phyloP scores from a whole-genome alignment of 768 basidiomycete species.

The Galerina marginata region DNA sequence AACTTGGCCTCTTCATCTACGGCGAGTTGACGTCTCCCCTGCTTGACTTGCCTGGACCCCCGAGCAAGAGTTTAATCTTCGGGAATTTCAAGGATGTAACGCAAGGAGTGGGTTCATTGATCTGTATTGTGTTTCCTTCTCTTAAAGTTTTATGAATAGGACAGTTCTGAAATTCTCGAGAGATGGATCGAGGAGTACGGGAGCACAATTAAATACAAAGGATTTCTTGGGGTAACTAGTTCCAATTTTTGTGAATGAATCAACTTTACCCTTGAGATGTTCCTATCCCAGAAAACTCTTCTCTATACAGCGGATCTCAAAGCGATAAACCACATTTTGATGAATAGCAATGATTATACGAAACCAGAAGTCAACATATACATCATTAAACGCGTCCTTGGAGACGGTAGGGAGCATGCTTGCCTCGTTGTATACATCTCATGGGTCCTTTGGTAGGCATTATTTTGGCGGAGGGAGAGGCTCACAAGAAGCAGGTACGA shows the following conservation, averaged over 20 bases:
- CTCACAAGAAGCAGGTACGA: constrained; percentile 47
- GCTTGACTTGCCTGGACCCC: constrained; percentile 51
- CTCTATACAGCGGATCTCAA: constrained; percentile 64
- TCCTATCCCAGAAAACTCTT: constrained; percentile 30
- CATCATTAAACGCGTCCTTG: constrained; percentile 46
- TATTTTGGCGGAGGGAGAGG: constrained; percentile 49
- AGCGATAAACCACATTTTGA: constrained; percentile 66
- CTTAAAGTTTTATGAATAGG: constrained; percentile 19
- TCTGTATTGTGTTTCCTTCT: too few species aligned
- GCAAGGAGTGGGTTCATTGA: constrained; percentile 1
- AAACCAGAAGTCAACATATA: constrained; percentile 51
- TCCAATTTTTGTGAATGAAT: not conserved
- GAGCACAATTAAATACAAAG: constrained; percentile 45
- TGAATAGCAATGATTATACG: constrained; percentile 54
- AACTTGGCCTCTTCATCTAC: constrained; percentile 29
- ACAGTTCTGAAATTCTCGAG: constrained; percentile 40
- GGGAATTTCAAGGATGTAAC: constrained; percentile 21
- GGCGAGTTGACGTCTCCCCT: constrained; percentile 41
- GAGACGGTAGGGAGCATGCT: constrained; percentile 33
- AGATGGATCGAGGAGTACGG: constrained; percentile 55
- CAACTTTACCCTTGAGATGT: not conserved
- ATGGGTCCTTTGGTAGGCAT: constrained; percentile 42
- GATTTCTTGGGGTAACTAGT: constrained; percentile 41
- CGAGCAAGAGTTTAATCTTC: constrained; percentile 18
- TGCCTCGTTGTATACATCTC: not conserved